Evolutionary conservation across 2,329 filamentous ascomycete genomes (phyloP), one percentile per base, ranked within the genome.

Genomic region (Colletotrichum simmondsii): DNA sequence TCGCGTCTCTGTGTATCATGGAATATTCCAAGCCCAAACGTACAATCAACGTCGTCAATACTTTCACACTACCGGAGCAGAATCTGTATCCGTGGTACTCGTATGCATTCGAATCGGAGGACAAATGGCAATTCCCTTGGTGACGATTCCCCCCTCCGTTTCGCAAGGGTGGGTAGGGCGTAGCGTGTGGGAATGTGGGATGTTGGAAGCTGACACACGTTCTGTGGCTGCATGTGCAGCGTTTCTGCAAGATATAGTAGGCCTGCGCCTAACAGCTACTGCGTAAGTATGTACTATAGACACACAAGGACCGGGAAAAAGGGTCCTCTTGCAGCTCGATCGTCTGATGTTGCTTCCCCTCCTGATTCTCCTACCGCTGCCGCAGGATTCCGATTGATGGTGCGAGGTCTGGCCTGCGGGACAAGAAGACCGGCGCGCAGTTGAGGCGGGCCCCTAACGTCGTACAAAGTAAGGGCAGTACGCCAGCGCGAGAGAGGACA

Each of bases 311-410:
- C 54, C 57, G 42, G 42, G 49, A 49, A 69, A 60, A 56, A 26
- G 71, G 71, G 56, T 37, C 42, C 16, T 52, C 32, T 56, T 72
- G 60, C 61, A 42, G 49, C 66, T 65, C 66, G 71, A 72, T 72
- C 66, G 66, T 72, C 71, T 70, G 71, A 72, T 72, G 49, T 72
- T 70, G 56, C 28, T 42, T 30, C 46, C 6, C 30, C 30, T 30
- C 30, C 49, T 64, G 53, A 32, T 30, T 37, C 57, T 64, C 65
- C 54, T 72, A 53, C 58, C 65, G 53, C 65, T 32, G 69, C 58
- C 52, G 65, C 53, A 56, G 59, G 65, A 46, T 63, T 68, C 59
- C 58, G 26, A 42, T 37, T 46, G 53, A 72, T 59, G 30, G 49
- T 59, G 58, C 37, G 57, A 68, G 59, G 65, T 53, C 52, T 24